Evolutionary conservation across 192 early-diverging fungal genomes (phyloP).

Genomic region (Coemansia sp.): DNA sequence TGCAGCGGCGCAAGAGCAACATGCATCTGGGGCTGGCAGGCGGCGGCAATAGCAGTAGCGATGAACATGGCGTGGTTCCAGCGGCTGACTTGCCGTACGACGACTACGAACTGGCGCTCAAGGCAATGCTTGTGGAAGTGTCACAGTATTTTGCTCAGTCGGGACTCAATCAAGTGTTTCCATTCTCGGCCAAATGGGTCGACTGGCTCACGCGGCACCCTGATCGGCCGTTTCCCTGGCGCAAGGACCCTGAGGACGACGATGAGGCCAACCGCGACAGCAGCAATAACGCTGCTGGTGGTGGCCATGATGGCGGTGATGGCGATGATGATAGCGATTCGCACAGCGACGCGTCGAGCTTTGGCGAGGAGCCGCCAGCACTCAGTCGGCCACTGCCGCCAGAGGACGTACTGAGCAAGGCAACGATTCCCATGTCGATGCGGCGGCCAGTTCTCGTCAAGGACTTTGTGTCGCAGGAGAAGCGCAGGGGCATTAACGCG

Average conservation of each 20-base stretch:
- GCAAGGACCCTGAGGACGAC: constrained; percentile 50
- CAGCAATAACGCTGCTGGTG: background rate
- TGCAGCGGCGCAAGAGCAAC: constrained; percentile 55
- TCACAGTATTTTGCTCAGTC: constrained; percentile 55
- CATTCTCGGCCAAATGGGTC: constrained; percentile 54
- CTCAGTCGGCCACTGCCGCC: constrained; percentile 49
- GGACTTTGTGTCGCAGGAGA: constrained; percentile 48
- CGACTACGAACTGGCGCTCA: constrained; percentile 40
- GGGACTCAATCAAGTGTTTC: constrained; percentile 46
- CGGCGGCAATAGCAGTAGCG: constrained; percentile 13
- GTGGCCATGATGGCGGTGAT: constrained; percentile 4
- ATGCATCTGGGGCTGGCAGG: constrained; percentile 50
- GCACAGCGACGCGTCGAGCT: constrained; percentile 46
- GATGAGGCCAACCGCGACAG: constrained; percentile 16
- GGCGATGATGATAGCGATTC: constrained; percentile 20
- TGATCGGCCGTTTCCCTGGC: constrained; percentile 52
- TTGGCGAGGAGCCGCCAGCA: constrained; percentile 43
- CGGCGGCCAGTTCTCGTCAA: constrained; percentile 37
- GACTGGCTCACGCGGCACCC: constrained; percentile 52
- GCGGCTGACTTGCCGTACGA: constrained; percentile 20
- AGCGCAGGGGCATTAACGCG: constrained; percentile 52
- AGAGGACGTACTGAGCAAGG: constrained; percentile 45
- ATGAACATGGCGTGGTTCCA: constrained; percentile 13
- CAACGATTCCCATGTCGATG: constrained; percentile 53
- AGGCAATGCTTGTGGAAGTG: constrained; percentile 46